Conservation (phyloP, 2,329 filamentous ascomycete genomes). For the Penicillium thymicola region DNA sequence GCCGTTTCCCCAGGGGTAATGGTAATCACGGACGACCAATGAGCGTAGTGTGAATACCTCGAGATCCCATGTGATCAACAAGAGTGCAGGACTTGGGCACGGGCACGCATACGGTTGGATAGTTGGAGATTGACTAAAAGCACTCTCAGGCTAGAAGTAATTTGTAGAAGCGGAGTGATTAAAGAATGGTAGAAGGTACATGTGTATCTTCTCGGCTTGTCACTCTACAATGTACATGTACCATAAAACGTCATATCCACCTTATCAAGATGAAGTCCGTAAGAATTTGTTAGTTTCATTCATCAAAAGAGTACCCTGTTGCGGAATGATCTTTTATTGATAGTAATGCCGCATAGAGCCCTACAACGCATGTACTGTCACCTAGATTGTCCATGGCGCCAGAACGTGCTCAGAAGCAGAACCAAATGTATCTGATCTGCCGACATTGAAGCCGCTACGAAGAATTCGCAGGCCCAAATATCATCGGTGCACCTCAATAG, state of each 20-base stretch:
- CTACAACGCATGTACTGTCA: not conserved
- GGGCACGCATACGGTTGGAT: not conserved
- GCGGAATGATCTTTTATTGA: not conserved
- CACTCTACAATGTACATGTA: no score
- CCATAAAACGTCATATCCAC: not conserved
- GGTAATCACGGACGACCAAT: conserved; percentile 3
- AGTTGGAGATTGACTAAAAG: not conserved
- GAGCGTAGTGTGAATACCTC: not conserved
- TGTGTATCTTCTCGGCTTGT: not conserved
- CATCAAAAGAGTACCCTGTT: not conserved
- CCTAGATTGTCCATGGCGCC: not conserved
- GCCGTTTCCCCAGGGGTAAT: conserved; percentile 6
- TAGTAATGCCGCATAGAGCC: not conserved
- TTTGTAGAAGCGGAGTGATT: no score
- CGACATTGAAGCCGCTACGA: not conserved
- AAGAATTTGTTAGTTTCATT: not conserved
- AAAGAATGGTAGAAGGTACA: no score
- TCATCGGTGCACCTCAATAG: not conserved
- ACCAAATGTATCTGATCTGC: not conserved
- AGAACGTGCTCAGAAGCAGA: not conserved
- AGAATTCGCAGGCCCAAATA: not conserved
- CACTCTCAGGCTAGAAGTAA: not conserved
- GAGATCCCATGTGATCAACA: conserved; percentile 11
- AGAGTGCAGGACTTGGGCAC: not conserved
- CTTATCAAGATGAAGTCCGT: not conserved